These are phyloP conservation scores for Hypericum perforatum DNA, from an alignment of 345 rosid species.

Conservation along the genomic window DNA sequence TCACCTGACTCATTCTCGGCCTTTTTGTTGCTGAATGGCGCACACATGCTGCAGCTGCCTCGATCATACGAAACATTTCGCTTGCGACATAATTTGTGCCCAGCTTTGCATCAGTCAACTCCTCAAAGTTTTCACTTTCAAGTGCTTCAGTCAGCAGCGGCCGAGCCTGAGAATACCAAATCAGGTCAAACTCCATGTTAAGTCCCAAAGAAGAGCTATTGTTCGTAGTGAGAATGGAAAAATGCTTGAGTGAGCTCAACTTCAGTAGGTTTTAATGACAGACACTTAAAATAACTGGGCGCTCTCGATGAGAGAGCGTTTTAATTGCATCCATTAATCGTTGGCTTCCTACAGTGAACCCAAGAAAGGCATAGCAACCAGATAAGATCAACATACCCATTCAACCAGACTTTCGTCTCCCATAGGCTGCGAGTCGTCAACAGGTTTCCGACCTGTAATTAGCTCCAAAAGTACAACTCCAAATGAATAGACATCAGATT, in stretches of 20 bases:
- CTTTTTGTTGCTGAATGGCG: slow-evolving; percentile 85
- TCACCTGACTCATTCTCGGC: slow-evolving; percentile 94
- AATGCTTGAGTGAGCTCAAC: slow-evolving; percentile 4
- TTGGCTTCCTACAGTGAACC: too few relatives aligned
- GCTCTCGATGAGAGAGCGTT: too few relatives aligned
- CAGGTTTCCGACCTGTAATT: slow-evolving; percentile 94
- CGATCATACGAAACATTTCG: slow-evolving; percentile 90
- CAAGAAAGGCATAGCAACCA: too few relatives aligned
- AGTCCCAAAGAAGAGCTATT: too few relatives aligned
- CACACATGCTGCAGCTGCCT: slow-evolving; percentile 96
- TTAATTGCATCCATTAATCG: too few relatives aligned
- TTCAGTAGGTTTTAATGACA: too few relatives aligned
- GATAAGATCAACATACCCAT: slow-evolving; percentile 72
- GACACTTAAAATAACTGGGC: too few relatives aligned
- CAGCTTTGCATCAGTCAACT: slow-evolving; percentile 60
- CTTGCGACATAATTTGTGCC: slow-evolving; percentile 42
- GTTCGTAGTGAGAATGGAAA: neutral
- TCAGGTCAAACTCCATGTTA: neutral
- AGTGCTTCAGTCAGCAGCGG: slow-evolving; percentile 74
- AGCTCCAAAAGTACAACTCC: slow-evolving; percentile 95
- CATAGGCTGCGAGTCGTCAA: slow-evolving; percentile 77
- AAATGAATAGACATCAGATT: slow-evolving; percentile 89
- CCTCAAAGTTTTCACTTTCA: slow-evolving; percentile 58
- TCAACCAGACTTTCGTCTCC: slow-evolving; percentile 99
- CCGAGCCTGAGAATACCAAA: slow-evolving; percentile 49